Evolutionary conservation across 345 rosid species (phyloP).

Genomic region (Eucalyptus fibrosa): DNA sequence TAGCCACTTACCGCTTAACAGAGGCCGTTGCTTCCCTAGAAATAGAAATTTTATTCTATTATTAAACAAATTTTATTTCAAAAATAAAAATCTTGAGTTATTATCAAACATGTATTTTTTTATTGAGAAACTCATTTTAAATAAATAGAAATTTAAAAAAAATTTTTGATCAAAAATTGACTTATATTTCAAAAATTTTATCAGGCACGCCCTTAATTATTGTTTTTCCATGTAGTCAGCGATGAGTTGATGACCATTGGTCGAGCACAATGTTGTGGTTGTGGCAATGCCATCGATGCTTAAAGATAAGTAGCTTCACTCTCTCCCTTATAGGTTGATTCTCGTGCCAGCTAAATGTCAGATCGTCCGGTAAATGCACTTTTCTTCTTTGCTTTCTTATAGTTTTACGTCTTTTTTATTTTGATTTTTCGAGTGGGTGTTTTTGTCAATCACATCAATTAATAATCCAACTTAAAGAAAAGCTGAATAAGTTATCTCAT

Average conservation of each 20-base stretch:
- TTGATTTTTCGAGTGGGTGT: background rate
- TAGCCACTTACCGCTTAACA: fast-evolving
- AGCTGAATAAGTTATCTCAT: background rate
- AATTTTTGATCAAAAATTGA: no score
- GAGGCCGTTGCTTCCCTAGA: fast-evolving
- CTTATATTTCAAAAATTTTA: no score
- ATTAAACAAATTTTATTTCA: fast-evolving
- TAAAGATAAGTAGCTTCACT: background rate
- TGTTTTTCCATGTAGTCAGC: background rate
- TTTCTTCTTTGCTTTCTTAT: background rate
- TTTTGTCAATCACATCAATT: background rate
- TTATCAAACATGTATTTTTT: fast-evolving
- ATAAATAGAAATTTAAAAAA: no score
- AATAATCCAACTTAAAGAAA: background rate
- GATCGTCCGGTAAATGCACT: background rate
- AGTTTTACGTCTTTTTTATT: background rate
- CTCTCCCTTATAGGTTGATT: background rate
- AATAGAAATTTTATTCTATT: no score
- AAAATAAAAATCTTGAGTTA: fast-evolving
- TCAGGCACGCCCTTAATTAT: fast-evolving
- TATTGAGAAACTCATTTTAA: no score
- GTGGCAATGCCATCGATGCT: background rate
- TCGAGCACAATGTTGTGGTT: background rate
- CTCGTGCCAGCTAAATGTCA: background rate
- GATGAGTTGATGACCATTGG: background rate